Percentiles rank a stretch among this genome's conserved stretches.
These are phyloP conservation scores for Bondarzewia mesenterica DNA, from an alignment of 1,284 basidiomycete genomes.

Conservation along the genomic window DNA sequence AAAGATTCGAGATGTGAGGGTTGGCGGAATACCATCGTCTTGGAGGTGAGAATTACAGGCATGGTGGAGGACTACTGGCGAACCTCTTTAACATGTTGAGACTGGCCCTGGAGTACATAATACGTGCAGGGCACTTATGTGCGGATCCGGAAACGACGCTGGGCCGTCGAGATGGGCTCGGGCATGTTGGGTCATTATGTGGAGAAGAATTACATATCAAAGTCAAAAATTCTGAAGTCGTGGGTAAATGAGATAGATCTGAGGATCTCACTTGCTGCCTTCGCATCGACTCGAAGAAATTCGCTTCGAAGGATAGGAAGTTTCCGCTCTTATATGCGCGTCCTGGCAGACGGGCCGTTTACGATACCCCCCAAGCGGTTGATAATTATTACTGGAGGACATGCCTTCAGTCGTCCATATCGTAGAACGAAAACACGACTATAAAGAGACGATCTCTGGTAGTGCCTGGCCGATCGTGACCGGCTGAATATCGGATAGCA, in stretches of 20 bases:
- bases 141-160: neutral
- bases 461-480: neutral
- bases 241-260: constrained; percentile 2
- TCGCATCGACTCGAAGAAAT: no score
- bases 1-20: constrained; percentile 51
- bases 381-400: neutral
- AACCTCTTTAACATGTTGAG: constrained; percentile 8
- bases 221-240: constrained; percentile 2
- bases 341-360: neutral
- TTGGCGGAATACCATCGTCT: constrained; percentile 48
- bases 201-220: constrained; percentile 1
- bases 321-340: neutral
- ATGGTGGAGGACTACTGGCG: no score
- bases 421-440: no score
- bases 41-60: constrained; percentile 2
- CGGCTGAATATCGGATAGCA: neutral
- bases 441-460: neutral
- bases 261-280: neutral
- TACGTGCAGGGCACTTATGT: neutral
- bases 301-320: no score
- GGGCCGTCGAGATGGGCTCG: constrained; percentile 4
- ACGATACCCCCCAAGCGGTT: neutral
- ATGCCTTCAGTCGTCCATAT: neutral
- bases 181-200: neutral
- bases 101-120: constrained; percentile 2